phyloP scores from a whole-genome alignment of 1,139 yeast species.

The Suhomyces maxii region DNA sequence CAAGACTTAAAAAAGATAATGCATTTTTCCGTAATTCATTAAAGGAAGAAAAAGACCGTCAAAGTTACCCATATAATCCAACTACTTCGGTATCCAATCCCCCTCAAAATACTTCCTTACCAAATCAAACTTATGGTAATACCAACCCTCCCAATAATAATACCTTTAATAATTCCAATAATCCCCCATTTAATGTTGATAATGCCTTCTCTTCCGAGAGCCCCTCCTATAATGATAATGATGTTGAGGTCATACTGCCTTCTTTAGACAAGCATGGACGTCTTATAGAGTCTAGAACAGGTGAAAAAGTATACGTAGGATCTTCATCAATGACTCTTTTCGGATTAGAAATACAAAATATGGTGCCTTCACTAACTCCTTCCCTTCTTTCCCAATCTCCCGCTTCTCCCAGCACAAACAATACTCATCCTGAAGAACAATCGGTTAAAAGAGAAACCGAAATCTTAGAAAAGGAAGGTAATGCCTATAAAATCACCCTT shows the following conservation, averaged over 20 bases:
- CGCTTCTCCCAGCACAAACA: slow-evolving; percentile 6
- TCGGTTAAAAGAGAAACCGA: slow-evolving; percentile 36
- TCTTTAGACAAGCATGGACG: slow-evolving; percentile 70
- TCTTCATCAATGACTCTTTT: slow-evolving; percentile 80
- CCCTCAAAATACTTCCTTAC: background rate
- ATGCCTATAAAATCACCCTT: slow-evolving; percentile 67
- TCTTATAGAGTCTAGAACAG: slow-evolving; percentile 69
- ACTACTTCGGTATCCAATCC: background rate
- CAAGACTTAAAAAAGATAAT: slow-evolving; percentile 52
- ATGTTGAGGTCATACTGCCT: slow-evolving; percentile 57
- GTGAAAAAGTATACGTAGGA: slow-evolving; percentile 73
- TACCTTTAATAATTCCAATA: background rate
- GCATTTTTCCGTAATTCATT: slow-evolving; percentile 51
- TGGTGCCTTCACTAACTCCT: slow-evolving; percentile 39
- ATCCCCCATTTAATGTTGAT: background rate
- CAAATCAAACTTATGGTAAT: too few relatives aligned
- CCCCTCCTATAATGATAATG: background rate
- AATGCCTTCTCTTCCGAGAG: background rate
- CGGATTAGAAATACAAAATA: slow-evolving; percentile 71
- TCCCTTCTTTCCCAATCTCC: slow-evolving; percentile 15
- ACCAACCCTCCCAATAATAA: background rate
- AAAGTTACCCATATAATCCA: background rate
- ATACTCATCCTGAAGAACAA: background rate
- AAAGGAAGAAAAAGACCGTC: slow-evolving; percentile 27
- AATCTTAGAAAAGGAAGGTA: slow-evolving; percentile 68